Conservation (phyloP, 2,329 filamentous ascomycete species). For the Basipetospora chlamydospora region DNA sequence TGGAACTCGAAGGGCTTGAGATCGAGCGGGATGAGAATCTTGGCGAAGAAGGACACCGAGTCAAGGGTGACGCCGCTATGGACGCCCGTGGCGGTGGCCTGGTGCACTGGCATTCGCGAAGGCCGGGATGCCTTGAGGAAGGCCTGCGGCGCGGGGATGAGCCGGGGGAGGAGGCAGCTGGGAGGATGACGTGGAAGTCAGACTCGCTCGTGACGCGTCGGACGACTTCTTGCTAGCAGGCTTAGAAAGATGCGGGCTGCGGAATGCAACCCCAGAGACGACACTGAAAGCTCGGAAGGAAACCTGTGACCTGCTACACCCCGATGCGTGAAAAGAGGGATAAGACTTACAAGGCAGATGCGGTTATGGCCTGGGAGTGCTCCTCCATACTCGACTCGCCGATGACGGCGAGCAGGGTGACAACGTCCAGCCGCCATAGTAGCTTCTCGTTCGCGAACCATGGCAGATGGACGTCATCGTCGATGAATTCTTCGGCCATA, state of each 20-base stretch:
- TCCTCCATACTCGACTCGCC: conserved; percentile 44
- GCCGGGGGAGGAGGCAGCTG: conserved; percentile 38
- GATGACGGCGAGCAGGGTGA: conserved; percentile 48
- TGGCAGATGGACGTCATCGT: conserved; percentile 6
- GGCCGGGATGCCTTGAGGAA: conserved; percentile 42
- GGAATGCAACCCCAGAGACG: too few relatives aligned
- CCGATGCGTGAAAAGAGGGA: too few relatives aligned
- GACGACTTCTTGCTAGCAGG: too few relatives aligned
- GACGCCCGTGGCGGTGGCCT: conserved; percentile 42
- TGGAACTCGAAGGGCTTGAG: conserved; percentile 26
- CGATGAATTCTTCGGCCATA: conserved; percentile 5
- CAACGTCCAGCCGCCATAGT: conserved; percentile 44
- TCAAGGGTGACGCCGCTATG: conserved; percentile 39
- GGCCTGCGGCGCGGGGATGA: conserved; percentile 48
- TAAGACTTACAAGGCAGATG: conserved; percentile 27
- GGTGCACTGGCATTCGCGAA: conserved; percentile 37
- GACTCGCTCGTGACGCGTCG: too few relatives aligned
- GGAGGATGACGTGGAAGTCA: too few relatives aligned
- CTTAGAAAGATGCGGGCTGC: too few relatives aligned
- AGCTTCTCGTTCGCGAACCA: conserved; percentile 29
- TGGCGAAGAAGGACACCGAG: conserved; percentile 46
- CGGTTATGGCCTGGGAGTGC: conserved; percentile 43
- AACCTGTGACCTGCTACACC: not conserved
- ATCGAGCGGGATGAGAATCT: conserved; percentile 43
- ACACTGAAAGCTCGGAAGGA: not conserved